Percentiles rank a stretch among this genome's conserved stretches.
Conservation (phyloP, 176 grass and related monocot species). For the Paspalum notatum region DNA sequence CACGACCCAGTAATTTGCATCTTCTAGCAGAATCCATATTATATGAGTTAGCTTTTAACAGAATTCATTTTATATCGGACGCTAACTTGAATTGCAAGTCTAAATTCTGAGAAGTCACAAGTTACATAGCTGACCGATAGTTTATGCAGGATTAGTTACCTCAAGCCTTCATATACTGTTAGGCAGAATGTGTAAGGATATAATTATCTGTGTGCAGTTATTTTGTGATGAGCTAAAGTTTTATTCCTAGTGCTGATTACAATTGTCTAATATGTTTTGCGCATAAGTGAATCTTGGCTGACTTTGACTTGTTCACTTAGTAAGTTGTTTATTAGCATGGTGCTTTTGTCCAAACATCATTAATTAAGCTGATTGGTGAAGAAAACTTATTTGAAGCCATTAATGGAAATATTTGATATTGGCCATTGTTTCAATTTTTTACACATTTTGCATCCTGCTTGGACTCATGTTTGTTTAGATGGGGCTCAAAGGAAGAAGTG, state of each 20-base stretch:
- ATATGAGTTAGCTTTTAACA: too few species aligned
- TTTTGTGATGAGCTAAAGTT: background rate
- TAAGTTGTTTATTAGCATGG: conserved; percentile 20
- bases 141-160: background rate
- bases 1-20: too few species aligned
- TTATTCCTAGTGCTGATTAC: background rate
- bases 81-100: too few species aligned
- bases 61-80: too few species aligned
- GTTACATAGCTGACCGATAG: background rate
- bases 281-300: conserved; percentile 10
- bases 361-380: background rate
- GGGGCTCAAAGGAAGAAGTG: too few species aligned
- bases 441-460: too few species aligned
- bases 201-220: background rate
- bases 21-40: too few species aligned
- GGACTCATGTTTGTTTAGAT: too few species aligned
- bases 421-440: too few species aligned
- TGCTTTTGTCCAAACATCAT: too few species aligned
- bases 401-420: too few species aligned
- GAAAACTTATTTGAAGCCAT: too few species aligned
- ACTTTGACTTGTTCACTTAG: background rate
- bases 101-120: background rate
- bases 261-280: background rate
- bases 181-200: background rate
- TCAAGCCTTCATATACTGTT: background rate